Percentiles rank a stretch among this genome's conserved stretches.
Evolutionary conservation across 2,329 filamentous ascomycete species (phyloP).

Genomic region (Neofusicoccum parvum): DNA sequence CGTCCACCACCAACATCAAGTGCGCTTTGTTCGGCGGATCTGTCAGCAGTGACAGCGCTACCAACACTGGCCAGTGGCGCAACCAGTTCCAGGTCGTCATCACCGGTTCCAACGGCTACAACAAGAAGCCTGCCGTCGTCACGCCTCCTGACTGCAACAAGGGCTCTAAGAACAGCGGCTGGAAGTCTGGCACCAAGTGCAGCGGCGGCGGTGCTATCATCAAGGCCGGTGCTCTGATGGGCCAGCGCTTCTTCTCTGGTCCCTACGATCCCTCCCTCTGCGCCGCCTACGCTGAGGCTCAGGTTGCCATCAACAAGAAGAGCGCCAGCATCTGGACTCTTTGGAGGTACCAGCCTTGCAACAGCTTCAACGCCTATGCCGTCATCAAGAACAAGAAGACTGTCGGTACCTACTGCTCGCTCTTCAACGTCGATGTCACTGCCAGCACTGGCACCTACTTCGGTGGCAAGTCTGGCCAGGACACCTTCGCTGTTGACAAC

Average conservation of each 20-base stretch:
- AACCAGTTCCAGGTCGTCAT: constrained; percentile 27
- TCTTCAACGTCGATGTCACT: constrained; percentile 17
- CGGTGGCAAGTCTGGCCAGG: background rate
- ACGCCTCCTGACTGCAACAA: constrained; percentile 16
- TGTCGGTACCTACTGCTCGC: constrained; percentile 32
- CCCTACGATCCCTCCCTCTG: constrained; percentile 37
- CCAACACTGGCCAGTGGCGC: constrained; percentile 31
- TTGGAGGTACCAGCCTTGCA: constrained; percentile 29
- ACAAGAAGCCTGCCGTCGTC: constrained; percentile 4
- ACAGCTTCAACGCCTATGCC: constrained; percentile 38
- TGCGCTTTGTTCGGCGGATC: constrained; percentile 34
- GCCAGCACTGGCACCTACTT: background rate
- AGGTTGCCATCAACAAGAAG: constrained; percentile 12
- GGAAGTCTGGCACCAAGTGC: constrained; percentile 25
- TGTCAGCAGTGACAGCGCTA: constrained; percentile 27
- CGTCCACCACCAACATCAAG: constrained; percentile 31
- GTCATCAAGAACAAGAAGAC: constrained; percentile 30
- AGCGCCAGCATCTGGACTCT: constrained; percentile 2
- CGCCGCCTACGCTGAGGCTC: constrained; percentile 28
- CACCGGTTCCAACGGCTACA: constrained; percentile 28
- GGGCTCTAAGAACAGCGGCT: background rate
- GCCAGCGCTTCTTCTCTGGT: constrained; percentile 30
- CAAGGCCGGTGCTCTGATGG: constrained; percentile 34
- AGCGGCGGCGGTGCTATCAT: constrained; percentile 32
- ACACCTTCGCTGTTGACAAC: background rate